Evolutionary conservation across 2,329 filamentous ascomycete genomes (phyloP).

Genomic region (Zymoseptoria pseudotritici): DNA sequence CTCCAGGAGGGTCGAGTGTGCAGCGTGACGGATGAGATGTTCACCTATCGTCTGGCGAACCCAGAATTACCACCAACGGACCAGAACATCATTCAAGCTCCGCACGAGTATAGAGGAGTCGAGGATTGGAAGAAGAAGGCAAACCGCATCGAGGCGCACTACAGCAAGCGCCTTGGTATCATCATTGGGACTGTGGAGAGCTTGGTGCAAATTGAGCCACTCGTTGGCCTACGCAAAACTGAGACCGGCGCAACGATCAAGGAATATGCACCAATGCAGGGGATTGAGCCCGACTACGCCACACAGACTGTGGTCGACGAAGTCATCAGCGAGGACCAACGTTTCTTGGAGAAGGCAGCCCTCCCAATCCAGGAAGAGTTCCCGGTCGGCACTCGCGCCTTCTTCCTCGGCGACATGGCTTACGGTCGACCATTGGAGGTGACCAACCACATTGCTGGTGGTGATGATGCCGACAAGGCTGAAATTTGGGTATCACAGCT

Average conservation of each 20-base stretch:
- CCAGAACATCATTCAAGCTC: slow-evolving; percentile 54
- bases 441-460: slow-evolving; percentile 52
- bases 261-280: slow-evolving; percentile 79
- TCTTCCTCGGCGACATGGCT: slow-evolving; percentile 89
- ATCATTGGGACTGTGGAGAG: slow-evolving; percentile 81
- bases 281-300: slow-evolving; percentile 84
- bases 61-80: slow-evolving; percentile 31
- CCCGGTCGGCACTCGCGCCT: slow-evolving; percentile 70
- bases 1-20: slow-evolving; percentile 87
- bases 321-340: slow-evolving; percentile 82
- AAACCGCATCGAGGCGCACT: slow-evolving; percentile 72
- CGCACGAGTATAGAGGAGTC: slow-evolving; percentile 70
- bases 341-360: slow-evolving; percentile 86
- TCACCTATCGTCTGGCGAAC: slow-evolving; percentile 69
- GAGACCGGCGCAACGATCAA: slow-evolving; percentile 88
- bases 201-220: slow-evolving; percentile 84
- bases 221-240: slow-evolving; percentile 83
- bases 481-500: slow-evolving; percentile 70
- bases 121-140: slow-evolving; percentile 80
- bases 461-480: slow-evolving; percentile 61
- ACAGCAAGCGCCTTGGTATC: slow-evolving; percentile 86
- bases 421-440: slow-evolving; percentile 89
- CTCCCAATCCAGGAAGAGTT: slow-evolving; percentile 88
- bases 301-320: slow-evolving; percentile 83
- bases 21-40: slow-evolving; percentile 85